These are phyloP conservation scores for Grosmannia huntii DNA, from an alignment of 2,329 filamentous ascomycete species.

Conservation along the genomic window DNA sequence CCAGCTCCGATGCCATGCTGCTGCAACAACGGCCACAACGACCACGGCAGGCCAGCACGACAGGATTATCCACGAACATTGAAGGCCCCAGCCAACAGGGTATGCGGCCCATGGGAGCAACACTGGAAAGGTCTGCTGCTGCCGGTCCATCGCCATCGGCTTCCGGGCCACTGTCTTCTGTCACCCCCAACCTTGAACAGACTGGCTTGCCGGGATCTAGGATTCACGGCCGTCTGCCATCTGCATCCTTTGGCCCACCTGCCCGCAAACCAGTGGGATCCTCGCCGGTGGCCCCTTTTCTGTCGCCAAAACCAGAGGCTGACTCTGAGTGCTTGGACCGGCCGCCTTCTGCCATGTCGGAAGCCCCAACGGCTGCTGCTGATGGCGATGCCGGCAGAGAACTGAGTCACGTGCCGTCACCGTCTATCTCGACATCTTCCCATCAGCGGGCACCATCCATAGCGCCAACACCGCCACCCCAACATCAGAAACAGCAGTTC, in stretches of 20 bases:
- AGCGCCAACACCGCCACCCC: slow-evolving; percentile 2
- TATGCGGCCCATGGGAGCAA: too few relatives aligned
- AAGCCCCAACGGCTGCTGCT: background rate
- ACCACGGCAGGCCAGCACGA: background rate
- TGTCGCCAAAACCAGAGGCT: background rate
- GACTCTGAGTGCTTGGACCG: background rate
- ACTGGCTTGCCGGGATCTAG: background rate
- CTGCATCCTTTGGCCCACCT: background rate
- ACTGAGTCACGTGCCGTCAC: background rate
- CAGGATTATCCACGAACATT: background rate
- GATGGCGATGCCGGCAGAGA: background rate
- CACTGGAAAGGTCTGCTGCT: too few relatives aligned
- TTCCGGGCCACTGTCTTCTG: background rate
- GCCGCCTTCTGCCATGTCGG: background rate
- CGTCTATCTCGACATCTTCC: slow-evolving; percentile 2
- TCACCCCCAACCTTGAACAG: background rate
- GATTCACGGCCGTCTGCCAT: slow-evolving; percentile 6
- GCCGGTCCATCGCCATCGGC: background rate
- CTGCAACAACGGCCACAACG: background rate
- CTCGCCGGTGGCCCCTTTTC: background rate
- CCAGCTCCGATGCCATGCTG: slow-evolving; percentile 1
- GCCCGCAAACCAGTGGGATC: slow-evolving; percentile 5
- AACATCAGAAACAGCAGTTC: slow-evolving; percentile 1
- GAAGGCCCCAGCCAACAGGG: too few relatives aligned
- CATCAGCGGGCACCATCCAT: slow-evolving; percentile 1